A percentile compares a stretch with the other conserved stretches of the same genome.
phyloP scores from a whole-genome alignment of 495 filamentous ascomycete species.

The Hypoxylon rickii region DNA sequence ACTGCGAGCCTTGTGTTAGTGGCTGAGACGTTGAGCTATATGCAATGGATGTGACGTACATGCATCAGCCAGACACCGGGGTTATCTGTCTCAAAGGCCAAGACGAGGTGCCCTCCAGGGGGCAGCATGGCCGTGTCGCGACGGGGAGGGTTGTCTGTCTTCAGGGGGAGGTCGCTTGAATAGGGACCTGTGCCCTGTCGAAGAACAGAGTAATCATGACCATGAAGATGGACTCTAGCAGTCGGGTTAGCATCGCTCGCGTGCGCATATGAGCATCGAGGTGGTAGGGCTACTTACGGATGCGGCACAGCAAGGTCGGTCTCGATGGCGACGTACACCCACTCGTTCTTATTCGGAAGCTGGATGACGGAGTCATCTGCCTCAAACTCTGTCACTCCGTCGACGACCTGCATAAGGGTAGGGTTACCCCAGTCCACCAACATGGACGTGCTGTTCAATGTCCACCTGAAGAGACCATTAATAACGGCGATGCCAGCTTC shows the following conservation, averaged over 20 bases:
- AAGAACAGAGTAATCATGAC: constrained; percentile 63
- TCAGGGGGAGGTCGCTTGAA: constrained; percentile 39
- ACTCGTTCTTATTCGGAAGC: constrained; percentile 44
- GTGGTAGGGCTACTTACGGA: constrained; percentile 5
- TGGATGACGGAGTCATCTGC: constrained; percentile 42
- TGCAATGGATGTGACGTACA: constrained; percentile 26
- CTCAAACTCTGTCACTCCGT: constrained; percentile 40
- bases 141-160: constrained; percentile 54
- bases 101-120: constrained; percentile 49
- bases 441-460: constrained; percentile 47
- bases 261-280: constrained; percentile 9
- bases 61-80: constrained; percentile 60
- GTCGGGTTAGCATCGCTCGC: constrained; percentile 12
- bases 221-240: constrained; percentile 61
- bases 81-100: constrained; percentile 64
- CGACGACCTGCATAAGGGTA: constrained; percentile 44
- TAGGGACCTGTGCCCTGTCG: constrained; percentile 41
- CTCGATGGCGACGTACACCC: constrained; percentile 47
- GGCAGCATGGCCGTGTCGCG: constrained; percentile 65
- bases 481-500: constrained; percentile 32
- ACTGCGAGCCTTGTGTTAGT: constrained; percentile 12
- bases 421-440: constrained; percentile 49
- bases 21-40: neutral
- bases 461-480: constrained; percentile 48
- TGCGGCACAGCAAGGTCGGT: constrained; percentile 27